phyloP scores from a whole-genome alignment of 495 filamentous ascomycete genomes.

The Neurospora discreta region DNA sequence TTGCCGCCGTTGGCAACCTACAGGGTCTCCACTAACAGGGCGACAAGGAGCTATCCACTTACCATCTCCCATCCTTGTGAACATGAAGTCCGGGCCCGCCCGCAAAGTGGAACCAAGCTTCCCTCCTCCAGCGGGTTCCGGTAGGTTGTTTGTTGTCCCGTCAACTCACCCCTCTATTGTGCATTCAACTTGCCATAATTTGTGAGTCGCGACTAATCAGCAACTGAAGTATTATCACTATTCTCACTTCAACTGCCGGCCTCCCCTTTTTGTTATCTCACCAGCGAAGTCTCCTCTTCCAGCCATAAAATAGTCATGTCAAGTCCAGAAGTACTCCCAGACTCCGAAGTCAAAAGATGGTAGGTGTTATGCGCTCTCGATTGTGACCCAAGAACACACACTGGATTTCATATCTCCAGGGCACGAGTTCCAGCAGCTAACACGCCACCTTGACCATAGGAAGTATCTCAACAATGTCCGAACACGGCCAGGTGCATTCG shows the following conservation, averaged over 20 bases:
- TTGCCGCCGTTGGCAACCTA: background rate
- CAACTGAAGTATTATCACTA: background rate
- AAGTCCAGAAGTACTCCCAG: constrained; percentile 11
- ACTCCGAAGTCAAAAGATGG: constrained; percentile 20
- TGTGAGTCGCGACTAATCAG: background rate
- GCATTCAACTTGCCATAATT: background rate
- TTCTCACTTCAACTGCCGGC: background rate
- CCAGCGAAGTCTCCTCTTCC: constrained; percentile 1
- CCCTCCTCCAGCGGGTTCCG: background rate
- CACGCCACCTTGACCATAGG: constrained; percentile 27
- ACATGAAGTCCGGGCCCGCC: background rate
- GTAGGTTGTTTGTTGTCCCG: background rate
- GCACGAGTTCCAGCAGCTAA: background rate
- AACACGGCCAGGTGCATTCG: constrained; percentile 64
- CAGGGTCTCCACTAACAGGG: background rate
- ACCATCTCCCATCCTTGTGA: background rate
- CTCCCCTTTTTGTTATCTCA: background rate
- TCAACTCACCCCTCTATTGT: background rate
- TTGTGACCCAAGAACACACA: background rate
- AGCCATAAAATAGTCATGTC: constrained; percentile 23
- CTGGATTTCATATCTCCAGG: background rate
- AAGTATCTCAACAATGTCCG: constrained; percentile 71
- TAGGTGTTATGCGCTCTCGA: background rate
- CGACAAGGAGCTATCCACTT: background rate
- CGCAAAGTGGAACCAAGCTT: background rate